Evolutionary conservation across 768 basidiomycete genomes (phyloP), one percentile per base, ranked within the genome.

Genomic region (Pholiota molesta): DNA sequence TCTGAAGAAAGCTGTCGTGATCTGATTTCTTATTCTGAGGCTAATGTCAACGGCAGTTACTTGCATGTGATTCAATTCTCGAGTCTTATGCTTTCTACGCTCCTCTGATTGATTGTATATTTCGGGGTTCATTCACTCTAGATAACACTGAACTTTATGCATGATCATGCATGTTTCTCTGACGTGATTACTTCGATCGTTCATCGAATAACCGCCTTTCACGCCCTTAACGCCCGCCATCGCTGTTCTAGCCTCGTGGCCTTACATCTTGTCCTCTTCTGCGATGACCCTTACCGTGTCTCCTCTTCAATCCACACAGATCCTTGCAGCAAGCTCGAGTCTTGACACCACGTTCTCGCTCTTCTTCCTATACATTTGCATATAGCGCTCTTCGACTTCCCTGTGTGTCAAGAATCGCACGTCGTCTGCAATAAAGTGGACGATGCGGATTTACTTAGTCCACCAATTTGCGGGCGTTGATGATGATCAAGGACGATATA

Each of bases 121-220:
- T 49, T 51, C 44, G 40, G 57, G 57, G 44, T 35, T 49, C 60
- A 49, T 55, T 56, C 44, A 42, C n/a, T 44, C 47, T n/a, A 51
- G 64, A 62, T 65, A 59, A 55, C 47, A 58, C 39, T 31, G 47
- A 45, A 55, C 21, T 17, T 55, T 52, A 35, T 59, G 23, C 55
- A 42, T 17, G 40, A 33, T n/a, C n/a, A n/a, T n/a, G n/a, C n/a
- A n/a, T 31, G 45, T 45, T 28, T 52, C 55, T 49, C 57, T 55
- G 56, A 60, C 44, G 58, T 60, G 52, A 29, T 37, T 40, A 44
- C 51, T 23, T 42, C 57, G 59, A 62, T 57, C 59, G 52, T n/a
- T 62, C 37, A 64, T 64, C 60, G 59, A 64, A 62, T 62, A 64
- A 54, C 58, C 66, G 66, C 59, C 35, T 59, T 53, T 37, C 28